Evolutionary conservation across 2,329 filamentous ascomycete genomes (phyloP).

Genomic region (Clonostachys chloroleuca): DNA sequence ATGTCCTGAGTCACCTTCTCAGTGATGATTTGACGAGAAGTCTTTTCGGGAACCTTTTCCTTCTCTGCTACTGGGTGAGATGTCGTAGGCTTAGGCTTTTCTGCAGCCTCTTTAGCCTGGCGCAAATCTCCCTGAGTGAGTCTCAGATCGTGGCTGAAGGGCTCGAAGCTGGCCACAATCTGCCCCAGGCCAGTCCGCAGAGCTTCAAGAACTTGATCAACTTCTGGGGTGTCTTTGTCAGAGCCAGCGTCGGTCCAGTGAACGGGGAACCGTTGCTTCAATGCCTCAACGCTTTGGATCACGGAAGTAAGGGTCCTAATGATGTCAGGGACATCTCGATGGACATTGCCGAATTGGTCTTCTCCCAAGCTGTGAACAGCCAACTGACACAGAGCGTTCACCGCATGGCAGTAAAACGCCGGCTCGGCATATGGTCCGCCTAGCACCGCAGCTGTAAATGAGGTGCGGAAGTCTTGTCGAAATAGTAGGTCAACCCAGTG

Average conservation of each 20-base stretch:
- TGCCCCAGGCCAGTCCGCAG: conserved; percentile 62
- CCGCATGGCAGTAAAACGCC: conserved; percentile 65
- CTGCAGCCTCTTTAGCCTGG: conserved; percentile 62
- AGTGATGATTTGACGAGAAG: background rate
- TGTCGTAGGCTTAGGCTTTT: background rate
- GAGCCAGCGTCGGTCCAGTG: conserved; percentile 79
- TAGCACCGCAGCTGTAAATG: conserved; percentile 63
- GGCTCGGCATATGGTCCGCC: conserved; percentile 70
- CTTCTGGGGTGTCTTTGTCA: conserved; percentile 52
- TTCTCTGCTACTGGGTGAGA: conserved; percentile 1
- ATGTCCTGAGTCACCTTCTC: conserved; percentile 4
- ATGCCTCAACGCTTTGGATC: conserved; percentile 64
- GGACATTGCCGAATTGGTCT: conserved; percentile 82
- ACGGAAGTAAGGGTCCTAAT: conserved; percentile 69
- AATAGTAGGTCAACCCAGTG: conserved; percentile 63
- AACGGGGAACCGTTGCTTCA: conserved; percentile 51
- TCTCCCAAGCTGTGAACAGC: conserved; percentile 72
- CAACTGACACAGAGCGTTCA: conserved; percentile 65
- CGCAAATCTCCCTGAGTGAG: conserved; percentile 68
- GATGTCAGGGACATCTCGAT: conserved; percentile 71
- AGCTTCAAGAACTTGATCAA: conserved; percentile 64
- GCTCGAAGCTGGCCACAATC: conserved; percentile 68
- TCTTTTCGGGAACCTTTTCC: conserved; percentile 6
- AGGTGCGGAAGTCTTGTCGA: conserved; percentile 62
- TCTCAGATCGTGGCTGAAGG: conserved; percentile 67